These are phyloP conservation scores for Phytophthora idaei DNA, from an alignment of 352 stramenopile genomes.

Conservation along the genomic window DNA sequence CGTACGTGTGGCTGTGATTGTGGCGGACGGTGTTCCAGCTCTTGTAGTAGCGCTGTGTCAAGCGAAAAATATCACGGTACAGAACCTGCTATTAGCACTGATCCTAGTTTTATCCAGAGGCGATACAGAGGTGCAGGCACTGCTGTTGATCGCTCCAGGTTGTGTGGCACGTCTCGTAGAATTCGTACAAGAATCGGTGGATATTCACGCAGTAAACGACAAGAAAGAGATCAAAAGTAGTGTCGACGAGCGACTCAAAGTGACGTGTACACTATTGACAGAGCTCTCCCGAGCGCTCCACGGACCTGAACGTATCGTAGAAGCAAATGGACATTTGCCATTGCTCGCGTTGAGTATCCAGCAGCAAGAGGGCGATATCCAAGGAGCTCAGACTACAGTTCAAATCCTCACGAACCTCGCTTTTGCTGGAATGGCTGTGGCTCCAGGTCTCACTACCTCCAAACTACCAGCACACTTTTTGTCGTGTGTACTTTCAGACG, in stretches of 20 bases:
- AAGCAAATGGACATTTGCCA: conserved; percentile 39
- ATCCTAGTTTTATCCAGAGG: conserved; percentile 52
- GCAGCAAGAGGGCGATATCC: conserved; percentile 31
- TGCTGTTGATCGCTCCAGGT: conserved; percentile 52
- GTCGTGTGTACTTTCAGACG: conserved; percentile 35
- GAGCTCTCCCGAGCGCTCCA: conserved; percentile 44
- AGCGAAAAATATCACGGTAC: conserved; percentile 38
- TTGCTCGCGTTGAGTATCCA: conserved; percentile 51
- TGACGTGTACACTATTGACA: conserved; percentile 51
- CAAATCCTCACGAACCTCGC: conserved; percentile 61
- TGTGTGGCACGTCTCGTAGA: conserved; percentile 51
- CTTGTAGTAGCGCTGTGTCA: conserved; percentile 53
- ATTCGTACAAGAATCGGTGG: conserved; percentile 48
- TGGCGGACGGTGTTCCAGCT: conserved; percentile 72
- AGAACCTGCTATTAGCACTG: conserved; percentile 56
- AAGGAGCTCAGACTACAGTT: conserved; percentile 40
- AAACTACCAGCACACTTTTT: conserved; percentile 63
- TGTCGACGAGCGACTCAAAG: conserved; percentile 43
- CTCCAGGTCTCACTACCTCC: conserved; percentile 32
- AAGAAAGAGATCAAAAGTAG: conserved; percentile 22
- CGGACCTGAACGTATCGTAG: conserved; percentile 48
- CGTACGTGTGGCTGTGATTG: conserved; percentile 67
- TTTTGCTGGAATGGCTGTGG: conserved; percentile 27
- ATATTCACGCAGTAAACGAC: conserved; percentile 5
- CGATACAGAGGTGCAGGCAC: conserved; percentile 68